Evolutionary conservation across 2,329 filamentous ascomycete genomes (phyloP), one percentile per base, ranked within the genome.

Genomic region (Pezicula rhizophila): DNA sequence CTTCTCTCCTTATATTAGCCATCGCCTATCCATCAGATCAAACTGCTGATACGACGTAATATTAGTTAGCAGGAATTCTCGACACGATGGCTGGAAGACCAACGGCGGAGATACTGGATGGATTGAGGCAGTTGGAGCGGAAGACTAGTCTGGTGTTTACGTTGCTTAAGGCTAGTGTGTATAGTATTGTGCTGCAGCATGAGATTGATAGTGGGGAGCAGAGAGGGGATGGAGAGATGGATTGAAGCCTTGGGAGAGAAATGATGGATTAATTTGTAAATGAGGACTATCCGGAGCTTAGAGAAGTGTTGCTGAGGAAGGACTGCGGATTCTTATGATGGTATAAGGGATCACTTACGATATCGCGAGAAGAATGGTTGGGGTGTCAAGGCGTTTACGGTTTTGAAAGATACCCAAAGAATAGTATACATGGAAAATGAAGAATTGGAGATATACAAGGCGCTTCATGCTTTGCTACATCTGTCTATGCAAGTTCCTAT

Each of bases 171-270:
- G 92, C 93, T 15, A 97, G 92, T 68, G 93, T 99, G 55, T 99
- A 99, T 72, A 95, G 88, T 65, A 99, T 99, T 72, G 91, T 99
- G 53, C 69, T 99, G 73, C 92, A 99, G 78, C 92, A 97, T 77
- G 89, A 97, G 78, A 89, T 95, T 61, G 84, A 85, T 54, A 87
- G 84, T 69, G 86, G 80, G 43, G 75, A 76, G 57, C 70, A 72
- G 53, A 63, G 63, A 62, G 45, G 47, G 40, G 20, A 59, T 44
- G 51, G 63, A 52, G 57, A n/a, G 61, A 50, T 56, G 52, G 20
- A 42, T 34, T 25, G 39, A 25, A 42, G 26, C 33, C 35, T 34
- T 45, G 38, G 42, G 31, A 35, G 25, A 42, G 20, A 18, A 31
- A 45, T 20, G 25, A 40, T 48, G n/a, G 49, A 31, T 42, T 31